Percentiles rank a stretch among this genome's conserved stretches.
Evolutionary conservation across 257 asterid genomes (phyloP).

Genomic region (Solanum pinnatisectum): DNA sequence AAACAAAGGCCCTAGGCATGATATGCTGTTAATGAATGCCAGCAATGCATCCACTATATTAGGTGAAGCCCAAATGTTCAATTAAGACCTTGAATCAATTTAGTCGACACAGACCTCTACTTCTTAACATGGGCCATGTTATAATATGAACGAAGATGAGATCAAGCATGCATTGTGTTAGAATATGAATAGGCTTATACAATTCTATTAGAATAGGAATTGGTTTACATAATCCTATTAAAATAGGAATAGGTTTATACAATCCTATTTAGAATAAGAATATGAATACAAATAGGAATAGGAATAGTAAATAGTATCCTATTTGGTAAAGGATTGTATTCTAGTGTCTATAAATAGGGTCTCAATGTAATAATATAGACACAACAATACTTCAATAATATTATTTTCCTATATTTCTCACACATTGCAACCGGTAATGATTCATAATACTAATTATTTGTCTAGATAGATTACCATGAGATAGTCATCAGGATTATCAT

Average conservation of each 20-base stretch:
- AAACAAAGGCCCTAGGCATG: neutral
- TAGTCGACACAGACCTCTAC: neutral
- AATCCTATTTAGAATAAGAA: too few species aligned
- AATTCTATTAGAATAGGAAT: too few species aligned
- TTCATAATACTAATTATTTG: neutral
- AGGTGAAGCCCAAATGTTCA: neutral
- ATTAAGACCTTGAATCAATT: neutral
- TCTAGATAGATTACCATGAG: conserved; percentile 57
- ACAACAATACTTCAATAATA: too few species aligned
- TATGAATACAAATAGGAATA: too few species aligned
- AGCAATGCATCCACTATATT: neutral
- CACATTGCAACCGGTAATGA: neutral
- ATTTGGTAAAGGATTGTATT: too few species aligned
- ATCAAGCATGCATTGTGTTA: neutral
- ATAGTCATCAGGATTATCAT: conserved; percentile 83
- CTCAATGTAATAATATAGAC: too few species aligned
- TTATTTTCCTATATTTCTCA: too few species aligned
- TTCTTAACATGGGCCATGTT: neutral
- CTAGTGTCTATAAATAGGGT: too few species aligned
- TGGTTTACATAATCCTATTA: too few species aligned
- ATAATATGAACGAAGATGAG: neutral
- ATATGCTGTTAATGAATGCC: neutral
- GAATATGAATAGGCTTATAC: too few species aligned
- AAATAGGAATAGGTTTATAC: too few species aligned
- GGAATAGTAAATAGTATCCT: too few species aligned